phyloP scores from a whole-genome alignment of 2,329 filamentous ascomycete genomes.

The Ascochyta koolunga region DNA sequence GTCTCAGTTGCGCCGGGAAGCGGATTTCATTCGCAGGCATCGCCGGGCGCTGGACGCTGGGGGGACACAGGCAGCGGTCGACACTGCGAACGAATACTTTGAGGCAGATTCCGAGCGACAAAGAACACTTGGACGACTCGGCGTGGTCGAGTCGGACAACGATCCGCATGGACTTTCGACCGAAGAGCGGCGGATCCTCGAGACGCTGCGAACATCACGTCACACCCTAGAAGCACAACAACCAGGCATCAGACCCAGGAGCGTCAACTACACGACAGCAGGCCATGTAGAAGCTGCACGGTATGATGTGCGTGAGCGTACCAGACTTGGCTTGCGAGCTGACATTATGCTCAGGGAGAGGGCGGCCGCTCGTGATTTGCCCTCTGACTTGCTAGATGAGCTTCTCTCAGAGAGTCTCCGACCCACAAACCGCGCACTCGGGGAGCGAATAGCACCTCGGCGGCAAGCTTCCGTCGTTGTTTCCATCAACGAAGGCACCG shows the following conservation, averaged over 20 bases:
- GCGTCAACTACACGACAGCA: conserved; percentile 52
- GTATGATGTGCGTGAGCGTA: conserved; percentile 22
- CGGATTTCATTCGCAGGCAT: conserved; percentile 53
- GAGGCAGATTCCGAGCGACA: conserved; percentile 47
- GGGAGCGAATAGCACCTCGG: conserved; percentile 39
- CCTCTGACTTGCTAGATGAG: conserved; percentile 12
- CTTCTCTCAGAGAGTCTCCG: conserved; percentile 33
- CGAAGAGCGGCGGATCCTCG: conserved; percentile 54
- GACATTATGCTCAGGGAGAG: conserved; percentile 24
- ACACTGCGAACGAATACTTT: conserved; percentile 52
- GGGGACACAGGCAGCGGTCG: conserved; percentile 45
- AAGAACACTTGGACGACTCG: conserved; percentile 41
- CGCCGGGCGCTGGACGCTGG: conserved; percentile 47
- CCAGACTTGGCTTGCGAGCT: conserved; percentile 4
- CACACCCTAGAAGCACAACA: conserved; percentile 52
- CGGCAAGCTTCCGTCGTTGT: conserved; percentile 51
- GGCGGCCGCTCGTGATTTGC: conserved; percentile 22
- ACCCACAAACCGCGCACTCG: conserved; percentile 21
- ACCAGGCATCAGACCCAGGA: conserved; percentile 44
- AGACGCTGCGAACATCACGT: conserved; percentile 52
- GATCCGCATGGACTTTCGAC: conserved; percentile 55
- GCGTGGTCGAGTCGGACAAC: conserved; percentile 49
- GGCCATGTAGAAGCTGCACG: conserved; percentile 29
- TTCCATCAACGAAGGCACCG: conserved; percentile 37
- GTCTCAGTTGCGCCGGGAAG: conserved; percentile 57